phyloP scores from a whole-genome alignment of 2,329 filamentous ascomycete species.

The Cladobotryum mycophilum region DNA sequence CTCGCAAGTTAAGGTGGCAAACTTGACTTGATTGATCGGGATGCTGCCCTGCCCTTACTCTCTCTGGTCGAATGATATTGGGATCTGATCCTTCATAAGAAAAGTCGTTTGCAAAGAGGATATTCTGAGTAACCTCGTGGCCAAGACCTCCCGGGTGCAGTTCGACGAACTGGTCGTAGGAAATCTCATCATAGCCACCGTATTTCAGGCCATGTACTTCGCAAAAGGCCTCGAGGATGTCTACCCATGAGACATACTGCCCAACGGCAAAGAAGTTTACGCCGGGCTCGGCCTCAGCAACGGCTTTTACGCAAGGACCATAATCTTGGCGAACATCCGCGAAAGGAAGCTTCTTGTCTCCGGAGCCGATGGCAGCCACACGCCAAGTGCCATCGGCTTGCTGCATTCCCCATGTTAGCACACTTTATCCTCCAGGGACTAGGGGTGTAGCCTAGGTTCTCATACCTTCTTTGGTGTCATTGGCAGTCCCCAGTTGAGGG shows the following conservation, averaged over 20 bases:
- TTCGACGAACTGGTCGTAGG: constrained; percentile 11
- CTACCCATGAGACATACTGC: constrained; percentile 12
- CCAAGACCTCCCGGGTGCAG: constrained; percentile 13
- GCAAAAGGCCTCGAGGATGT: constrained; percentile 11
- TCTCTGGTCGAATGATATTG: constrained; percentile 9
- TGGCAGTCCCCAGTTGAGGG: constrained; percentile 12
- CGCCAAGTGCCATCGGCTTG: constrained; percentile 14
- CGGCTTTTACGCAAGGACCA: constrained; percentile 12
- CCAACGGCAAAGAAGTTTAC: constrained; percentile 13
- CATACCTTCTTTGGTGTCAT: constrained; percentile 15
- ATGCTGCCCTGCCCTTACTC: too few species aligned
- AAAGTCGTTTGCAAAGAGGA: constrained; percentile 14
- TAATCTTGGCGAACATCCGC: constrained; percentile 12
- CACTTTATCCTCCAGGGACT: not conserved
- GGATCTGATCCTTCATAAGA: constrained; percentile 14
- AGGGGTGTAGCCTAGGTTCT: not conserved
- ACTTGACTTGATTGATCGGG: too few species aligned
- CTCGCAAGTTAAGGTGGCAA: too few species aligned
- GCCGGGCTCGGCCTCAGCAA: constrained; percentile 10
- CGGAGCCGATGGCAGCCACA: constrained; percentile 12
- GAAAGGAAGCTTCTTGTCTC: constrained; percentile 13
- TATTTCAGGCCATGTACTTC: constrained; percentile 13
- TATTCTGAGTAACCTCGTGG: constrained; percentile 14
- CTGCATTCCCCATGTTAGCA: constrained; percentile 1
- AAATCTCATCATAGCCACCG: constrained; percentile 15